phyloP scores from a whole-genome alignment of 371 early-diverging fungal genomes.

The Mucor piriformis region DNA sequence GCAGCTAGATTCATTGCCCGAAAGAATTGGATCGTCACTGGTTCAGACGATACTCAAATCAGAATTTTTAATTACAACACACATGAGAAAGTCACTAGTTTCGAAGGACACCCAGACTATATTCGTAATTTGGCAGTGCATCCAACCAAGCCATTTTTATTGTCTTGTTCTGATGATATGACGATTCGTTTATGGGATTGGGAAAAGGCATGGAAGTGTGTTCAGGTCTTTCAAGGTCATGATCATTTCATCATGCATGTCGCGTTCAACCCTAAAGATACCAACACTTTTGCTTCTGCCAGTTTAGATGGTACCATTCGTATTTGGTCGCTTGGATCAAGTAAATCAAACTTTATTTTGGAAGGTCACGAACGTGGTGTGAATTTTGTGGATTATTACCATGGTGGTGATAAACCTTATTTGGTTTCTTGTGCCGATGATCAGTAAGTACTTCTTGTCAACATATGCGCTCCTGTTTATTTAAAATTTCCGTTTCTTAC shows the following conservation, averaged over 20 bases:
- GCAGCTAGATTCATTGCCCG: slow-evolving; percentile 95
- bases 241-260: slow-evolving; percentile 97
- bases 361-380: slow-evolving; percentile 97
- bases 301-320: slow-evolving; percentile 93
- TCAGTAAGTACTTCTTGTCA: slow-evolving; percentile 26
- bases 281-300: slow-evolving; percentile 97
- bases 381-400: slow-evolving; percentile 94
- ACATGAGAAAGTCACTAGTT: slow-evolving; percentile 92
- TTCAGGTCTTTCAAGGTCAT: slow-evolving; percentile 97
- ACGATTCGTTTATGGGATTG: slow-evolving; percentile 99
- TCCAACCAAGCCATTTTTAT: slow-evolving; percentile 89
- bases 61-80: slow-evolving; percentile 99
- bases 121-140: slow-evolving; percentile 97
- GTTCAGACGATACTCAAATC: slow-evolving; percentile 97
- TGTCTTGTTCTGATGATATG: slow-evolving; percentile 98
- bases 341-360: slow-evolving; percentile 89
- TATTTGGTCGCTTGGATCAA: slow-evolving; percentile 86
- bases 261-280: slow-evolving; percentile 96
- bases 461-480: not conserved
- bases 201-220: slow-evolving; percentile 97
- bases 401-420: slow-evolving; percentile 95
- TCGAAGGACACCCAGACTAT: slow-evolving; percentile 99
- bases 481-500: not conserved
- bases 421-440: slow-evolving; percentile 94
- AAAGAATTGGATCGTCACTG: slow-evolving; percentile 96